These are phyloP conservation scores for Neospora caninum DNA, from an alignment of 169 alveolate species.

Conservation along the genomic window DNA sequence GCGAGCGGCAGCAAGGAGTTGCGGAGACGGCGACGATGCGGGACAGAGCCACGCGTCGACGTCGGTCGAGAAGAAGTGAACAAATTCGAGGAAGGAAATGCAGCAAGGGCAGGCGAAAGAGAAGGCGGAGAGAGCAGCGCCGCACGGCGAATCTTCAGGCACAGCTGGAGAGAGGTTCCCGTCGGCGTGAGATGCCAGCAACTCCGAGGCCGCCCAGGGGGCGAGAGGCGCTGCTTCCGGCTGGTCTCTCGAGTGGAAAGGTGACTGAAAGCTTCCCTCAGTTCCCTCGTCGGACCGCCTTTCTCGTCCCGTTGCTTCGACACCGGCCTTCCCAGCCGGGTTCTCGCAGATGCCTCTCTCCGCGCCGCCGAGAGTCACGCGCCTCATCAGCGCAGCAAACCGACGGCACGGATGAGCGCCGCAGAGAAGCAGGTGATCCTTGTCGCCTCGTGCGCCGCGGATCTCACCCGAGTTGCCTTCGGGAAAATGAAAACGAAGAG, in stretches of 20 bases:
- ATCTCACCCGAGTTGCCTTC: too few species aligned
- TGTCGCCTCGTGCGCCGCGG: not conserved
- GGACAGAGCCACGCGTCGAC: not conserved
- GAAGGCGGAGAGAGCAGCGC: not conserved
- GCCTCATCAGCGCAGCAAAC: not conserved
- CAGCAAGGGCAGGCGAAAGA: not conserved
- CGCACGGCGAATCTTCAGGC: not conserved
- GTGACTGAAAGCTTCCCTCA: not conserved
- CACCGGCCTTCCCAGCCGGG: too few species aligned
- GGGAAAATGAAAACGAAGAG: too few species aligned
- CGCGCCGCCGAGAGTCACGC: too few species aligned
- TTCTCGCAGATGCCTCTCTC: too few species aligned
- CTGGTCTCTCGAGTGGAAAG: not conserved
- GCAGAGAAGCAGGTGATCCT: not conserved
- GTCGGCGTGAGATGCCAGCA: too few species aligned
- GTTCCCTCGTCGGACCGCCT: not conserved
- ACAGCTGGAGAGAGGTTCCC: not conserved
- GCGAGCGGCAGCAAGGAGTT: not conserved
- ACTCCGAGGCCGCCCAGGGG: not conserved
- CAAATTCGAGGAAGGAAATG: slow-evolving; percentile 18
- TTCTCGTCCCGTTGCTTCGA: not conserved
- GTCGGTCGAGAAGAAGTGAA: slow-evolving; percentile 5
- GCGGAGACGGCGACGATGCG: not conserved
- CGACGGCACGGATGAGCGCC: not conserved
- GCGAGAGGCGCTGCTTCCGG: not conserved